phyloP scores from a whole-genome alignment of 331 rosid species.

The Quercus lobata region DNA sequence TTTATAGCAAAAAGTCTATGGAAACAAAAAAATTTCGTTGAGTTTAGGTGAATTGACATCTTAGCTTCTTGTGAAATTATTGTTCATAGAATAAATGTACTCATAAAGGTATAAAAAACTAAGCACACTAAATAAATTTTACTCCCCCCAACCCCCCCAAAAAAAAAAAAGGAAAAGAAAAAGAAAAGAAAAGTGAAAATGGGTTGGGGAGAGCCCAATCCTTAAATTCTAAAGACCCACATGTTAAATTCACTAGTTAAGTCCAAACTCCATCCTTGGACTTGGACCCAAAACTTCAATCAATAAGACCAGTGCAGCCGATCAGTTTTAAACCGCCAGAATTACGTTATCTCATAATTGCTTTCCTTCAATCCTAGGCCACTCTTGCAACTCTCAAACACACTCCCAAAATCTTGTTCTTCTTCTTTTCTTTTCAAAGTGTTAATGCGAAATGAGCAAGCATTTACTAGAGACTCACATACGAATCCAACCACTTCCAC shows the following conservation, averaged over 20 bases:
- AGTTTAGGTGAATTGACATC: no score
- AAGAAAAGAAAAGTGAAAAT: no score
- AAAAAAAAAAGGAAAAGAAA: no score
- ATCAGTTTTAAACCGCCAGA: conserved; percentile 36
- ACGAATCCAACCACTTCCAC: conserved; percentile 28
- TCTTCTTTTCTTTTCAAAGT: neutral
- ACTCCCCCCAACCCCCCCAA: accelerated
- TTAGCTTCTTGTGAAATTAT: no score
- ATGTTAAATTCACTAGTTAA: neutral
- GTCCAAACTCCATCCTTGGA: neutral
- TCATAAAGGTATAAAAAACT: no score
- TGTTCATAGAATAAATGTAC: no score
- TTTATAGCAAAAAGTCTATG: no score
- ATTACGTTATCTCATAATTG: conserved; percentile 21
- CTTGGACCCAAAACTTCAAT: neutral
- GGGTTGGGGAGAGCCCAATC: neutral
- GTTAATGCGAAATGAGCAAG: conserved; percentile 38
- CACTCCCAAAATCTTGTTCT: neutral
- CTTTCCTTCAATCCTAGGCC: conserved; percentile 1
- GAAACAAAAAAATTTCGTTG: no score
- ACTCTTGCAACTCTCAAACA: neutral
- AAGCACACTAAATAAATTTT: no score
- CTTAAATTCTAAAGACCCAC: no score
- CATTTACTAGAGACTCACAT: conserved; percentile 26
- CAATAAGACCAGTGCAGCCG: neutral